These are phyloP conservation scores for Calamus simplicifolius DNA, from an alignment of 176 grass and related monocot species.

Conservation along the genomic window DNA sequence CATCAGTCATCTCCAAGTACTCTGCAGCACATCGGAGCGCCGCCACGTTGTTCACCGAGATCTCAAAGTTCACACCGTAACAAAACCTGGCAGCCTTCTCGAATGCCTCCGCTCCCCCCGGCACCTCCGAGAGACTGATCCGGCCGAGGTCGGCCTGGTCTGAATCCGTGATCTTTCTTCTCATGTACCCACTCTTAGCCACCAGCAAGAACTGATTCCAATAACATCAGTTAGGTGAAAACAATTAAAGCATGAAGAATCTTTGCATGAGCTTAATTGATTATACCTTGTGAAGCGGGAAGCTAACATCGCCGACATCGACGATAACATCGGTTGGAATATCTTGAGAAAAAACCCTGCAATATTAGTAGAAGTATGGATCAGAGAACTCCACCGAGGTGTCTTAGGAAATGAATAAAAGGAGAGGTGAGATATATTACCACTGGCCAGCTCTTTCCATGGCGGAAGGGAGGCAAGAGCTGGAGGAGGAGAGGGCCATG, in stretches of 20 bases:
- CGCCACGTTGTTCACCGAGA: conserved; percentile 50
- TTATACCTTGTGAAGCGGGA: conserved; percentile 94
- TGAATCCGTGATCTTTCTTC: conserved; percentile 26
- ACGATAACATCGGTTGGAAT: conserved; percentile 50
- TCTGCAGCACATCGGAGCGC: conserved; percentile 47
- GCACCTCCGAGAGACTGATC: conserved; percentile 40
- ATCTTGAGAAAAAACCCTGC: conserved; percentile 54
- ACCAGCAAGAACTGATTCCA: conserved; percentile 48
- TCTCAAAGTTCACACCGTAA: conserved; percentile 76
- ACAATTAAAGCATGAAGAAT: background rate
- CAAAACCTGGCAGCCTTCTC: conserved; percentile 62
- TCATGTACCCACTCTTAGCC: conserved; percentile 67
- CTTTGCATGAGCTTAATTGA: background rate
- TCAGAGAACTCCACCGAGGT: too few species aligned
- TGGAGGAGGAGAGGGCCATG: conserved; percentile 11
- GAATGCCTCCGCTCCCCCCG: conserved; percentile 65
- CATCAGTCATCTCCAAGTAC: conserved; percentile 60
- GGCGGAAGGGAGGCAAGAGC: conserved; percentile 19
- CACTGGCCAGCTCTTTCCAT: conserved; percentile 72
- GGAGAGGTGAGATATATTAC: conserved; percentile 12
- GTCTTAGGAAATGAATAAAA: background rate
- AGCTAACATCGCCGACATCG: conserved; percentile 38
- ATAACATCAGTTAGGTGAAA: background rate
- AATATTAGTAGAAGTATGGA: background rate
- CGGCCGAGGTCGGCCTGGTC: background rate